Percentiles rank a stretch among this genome's conserved stretches.
These are phyloP conservation scores for Narthecium ossifragum DNA, from an alignment of 106 monocot species.

Conservation along the genomic window DNA sequence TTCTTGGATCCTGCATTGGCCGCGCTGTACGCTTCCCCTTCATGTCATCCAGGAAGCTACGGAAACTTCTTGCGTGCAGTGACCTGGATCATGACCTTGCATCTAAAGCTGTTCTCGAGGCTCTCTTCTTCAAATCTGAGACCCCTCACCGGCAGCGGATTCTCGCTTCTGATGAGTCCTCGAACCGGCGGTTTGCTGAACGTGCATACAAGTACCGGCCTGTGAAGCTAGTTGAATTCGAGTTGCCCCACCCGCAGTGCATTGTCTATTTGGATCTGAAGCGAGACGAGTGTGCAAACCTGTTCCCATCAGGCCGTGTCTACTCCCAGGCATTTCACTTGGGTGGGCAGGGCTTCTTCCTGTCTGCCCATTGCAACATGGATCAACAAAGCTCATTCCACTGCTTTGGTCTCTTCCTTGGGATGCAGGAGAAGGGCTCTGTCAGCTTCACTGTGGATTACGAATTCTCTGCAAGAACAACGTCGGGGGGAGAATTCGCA, in stretches of 20 bases:
- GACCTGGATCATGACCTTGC: slow-evolving; percentile 59
- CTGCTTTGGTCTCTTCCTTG: slow-evolving; percentile 70
- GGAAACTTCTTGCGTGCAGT: slow-evolving; percentile 45
- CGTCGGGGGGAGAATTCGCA: slow-evolving; percentile 44
- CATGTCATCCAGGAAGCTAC: slow-evolving; percentile 64
- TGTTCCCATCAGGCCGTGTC: slow-evolving; percentile 58
- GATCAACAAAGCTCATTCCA: slow-evolving; percentile 70
- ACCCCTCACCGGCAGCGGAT: slow-evolving; percentile 53
- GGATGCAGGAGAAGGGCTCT: slow-evolving; percentile 78
- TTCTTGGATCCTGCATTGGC: slow-evolving; percentile 41
- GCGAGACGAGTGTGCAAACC: slow-evolving; percentile 48
- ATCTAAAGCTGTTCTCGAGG: slow-evolving; percentile 56
- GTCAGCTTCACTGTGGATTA: slow-evolving; percentile 73
- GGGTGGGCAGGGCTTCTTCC: slow-evolving; percentile 74
- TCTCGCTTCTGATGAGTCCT: slow-evolving; percentile 31
- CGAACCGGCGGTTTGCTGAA: slow-evolving; percentile 34
- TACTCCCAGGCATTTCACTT: slow-evolving; percentile 80
- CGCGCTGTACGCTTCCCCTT: slow-evolving; percentile 52
- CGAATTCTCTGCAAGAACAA: slow-evolving; percentile 65
- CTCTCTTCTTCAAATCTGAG: slow-evolving; percentile 67
- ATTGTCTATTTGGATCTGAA: slow-evolving; percentile 65
- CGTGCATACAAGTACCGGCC: slow-evolving; percentile 78
- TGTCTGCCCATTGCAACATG: slow-evolving; percentile 74
- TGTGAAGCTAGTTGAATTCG: slow-evolving; percentile 68
- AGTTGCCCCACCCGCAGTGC: slow-evolving; percentile 62